These are phyloP conservation scores for Novymonas esmeraldas DNA, from an alignment of 208 protist species.

Conservation along the genomic window DNA sequence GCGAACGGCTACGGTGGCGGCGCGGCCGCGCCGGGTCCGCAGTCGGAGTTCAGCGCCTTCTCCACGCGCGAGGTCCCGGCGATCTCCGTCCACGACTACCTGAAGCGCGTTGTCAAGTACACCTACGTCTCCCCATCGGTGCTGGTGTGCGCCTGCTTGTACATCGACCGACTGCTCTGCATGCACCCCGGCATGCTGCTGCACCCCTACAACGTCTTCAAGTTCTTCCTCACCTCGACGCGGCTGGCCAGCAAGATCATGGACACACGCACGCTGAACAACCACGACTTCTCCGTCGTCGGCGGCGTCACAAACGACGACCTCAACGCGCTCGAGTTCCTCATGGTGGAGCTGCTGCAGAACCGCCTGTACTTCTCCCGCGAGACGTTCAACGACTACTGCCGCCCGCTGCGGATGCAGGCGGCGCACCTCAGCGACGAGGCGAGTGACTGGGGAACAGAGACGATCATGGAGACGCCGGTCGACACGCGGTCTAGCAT, in stretches of 20 bases:
- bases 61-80: slow-evolving; percentile 36
- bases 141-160: slow-evolving; percentile 66
- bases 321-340: slow-evolving; percentile 68
- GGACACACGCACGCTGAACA: slow-evolving; percentile 77
- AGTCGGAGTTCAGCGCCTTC: slow-evolving; percentile 38
- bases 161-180: slow-evolving; percentile 63
- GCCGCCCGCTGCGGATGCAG: slow-evolving; percentile 23
- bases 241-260: slow-evolving; percentile 75
- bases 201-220: slow-evolving; percentile 58
- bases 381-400: slow-evolving; percentile 65
- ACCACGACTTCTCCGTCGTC: slow-evolving; percentile 74
- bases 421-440: slow-evolving; percentile 30
- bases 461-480: neutral
- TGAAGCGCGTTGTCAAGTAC: slow-evolving; percentile 66
- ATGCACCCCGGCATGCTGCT: slow-evolving; percentile 41
- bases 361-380: slow-evolving; percentile 67
- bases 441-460: slow-evolving; percentile 10
- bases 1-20: neutral
- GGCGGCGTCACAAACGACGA: slow-evolving; percentile 63
- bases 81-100: slow-evolving; percentile 59
- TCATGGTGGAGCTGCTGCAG: slow-evolving; percentile 51
- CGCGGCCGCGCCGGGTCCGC: slow-evolving; percentile 7
- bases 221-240: slow-evolving; percentile 56
- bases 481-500: neutral
- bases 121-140: slow-evolving; percentile 75